Conservation (phyloP, 495 filamentous ascomycete genomes). For the Neurospora sp. region DNA sequence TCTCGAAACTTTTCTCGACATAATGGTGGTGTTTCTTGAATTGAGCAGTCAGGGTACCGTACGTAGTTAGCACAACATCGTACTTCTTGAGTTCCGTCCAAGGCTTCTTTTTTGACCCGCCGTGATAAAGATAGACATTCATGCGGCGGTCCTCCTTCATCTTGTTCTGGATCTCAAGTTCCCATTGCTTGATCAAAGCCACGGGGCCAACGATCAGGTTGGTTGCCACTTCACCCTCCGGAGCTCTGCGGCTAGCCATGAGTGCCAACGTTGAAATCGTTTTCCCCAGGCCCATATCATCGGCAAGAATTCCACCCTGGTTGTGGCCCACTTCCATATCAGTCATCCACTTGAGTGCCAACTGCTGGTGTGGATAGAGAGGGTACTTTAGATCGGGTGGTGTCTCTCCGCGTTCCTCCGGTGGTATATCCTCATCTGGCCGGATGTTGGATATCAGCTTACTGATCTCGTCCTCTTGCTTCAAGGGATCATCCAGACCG, state of each 20-base stretch:
- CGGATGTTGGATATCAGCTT: conserved; percentile 61
- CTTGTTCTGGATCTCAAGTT: conserved; percentile 69
- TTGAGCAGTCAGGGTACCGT: conserved; percentile 67
- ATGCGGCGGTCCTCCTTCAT: conserved; percentile 49
- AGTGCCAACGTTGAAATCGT: conserved; percentile 83
- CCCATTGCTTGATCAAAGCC: conserved; percentile 83
- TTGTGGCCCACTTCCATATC: conserved; percentile 67
- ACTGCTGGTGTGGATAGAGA: conserved; percentile 74
- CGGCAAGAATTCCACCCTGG: conserved; percentile 77
- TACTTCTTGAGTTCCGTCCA: conserved; percentile 55
- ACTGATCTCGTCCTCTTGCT: conserved; percentile 55
- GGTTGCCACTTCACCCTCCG: conserved; percentile 45
- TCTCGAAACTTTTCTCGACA: conserved; percentile 9
- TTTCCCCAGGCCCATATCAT: conserved; percentile 96
- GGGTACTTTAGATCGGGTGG: conserved; percentile 59
- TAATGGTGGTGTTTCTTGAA: conserved; percentile 37
- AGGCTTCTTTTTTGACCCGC: conserved; percentile 25
- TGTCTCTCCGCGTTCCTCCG: conserved; percentile 58
- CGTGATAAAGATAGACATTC: conserved; percentile 59
- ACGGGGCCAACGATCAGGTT: conserved; percentile 84
- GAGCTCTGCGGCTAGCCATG: conserved; percentile 61
- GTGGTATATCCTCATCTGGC: conserved; percentile 59
- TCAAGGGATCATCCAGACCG: conserved; percentile 42
- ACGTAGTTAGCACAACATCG: conserved; percentile 88
- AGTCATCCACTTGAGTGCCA: conserved; percentile 76